Percentiles rank a stretch among this genome's conserved stretches.
Conservation (phyloP, 2,329 filamentous ascomycete genomes). For the Xylaria sp. region DNA sequence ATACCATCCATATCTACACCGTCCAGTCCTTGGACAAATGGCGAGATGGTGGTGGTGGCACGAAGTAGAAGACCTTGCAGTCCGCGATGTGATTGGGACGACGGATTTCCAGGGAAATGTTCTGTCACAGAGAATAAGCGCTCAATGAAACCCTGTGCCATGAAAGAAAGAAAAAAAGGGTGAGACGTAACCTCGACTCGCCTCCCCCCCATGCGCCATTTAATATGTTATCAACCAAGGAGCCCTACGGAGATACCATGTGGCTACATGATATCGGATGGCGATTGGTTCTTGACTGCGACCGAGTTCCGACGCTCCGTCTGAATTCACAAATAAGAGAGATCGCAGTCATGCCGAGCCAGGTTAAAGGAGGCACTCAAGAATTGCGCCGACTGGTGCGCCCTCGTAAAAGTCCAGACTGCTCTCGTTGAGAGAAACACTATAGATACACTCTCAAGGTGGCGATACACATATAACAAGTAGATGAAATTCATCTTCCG, state of each 20-base stretch:
- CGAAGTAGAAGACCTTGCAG: constrained; percentile 3
- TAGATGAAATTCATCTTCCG: too few relatives aligned
- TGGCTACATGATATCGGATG: constrained; percentile 1
- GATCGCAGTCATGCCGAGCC: too few relatives aligned
- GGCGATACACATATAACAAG: too few relatives aligned
- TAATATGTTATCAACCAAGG: background rate
- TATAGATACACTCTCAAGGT: too few relatives aligned
- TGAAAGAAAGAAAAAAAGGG: constrained; percentile 21
- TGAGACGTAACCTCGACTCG: constrained; percentile 21
- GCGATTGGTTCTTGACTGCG: constrained; percentile 3
- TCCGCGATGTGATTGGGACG: constrained; percentile 15
- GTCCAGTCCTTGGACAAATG: too few relatives aligned
- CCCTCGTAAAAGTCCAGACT: too few relatives aligned
- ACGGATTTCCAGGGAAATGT: constrained; percentile 4
- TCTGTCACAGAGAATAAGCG: constrained; percentile 25
- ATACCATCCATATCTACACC: too few relatives aligned
- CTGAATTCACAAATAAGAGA: background rate
- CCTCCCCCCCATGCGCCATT: constrained; percentile 9
- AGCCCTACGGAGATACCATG: background rate
- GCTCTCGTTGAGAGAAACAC: too few relatives aligned
- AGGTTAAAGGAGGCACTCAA: background rate
- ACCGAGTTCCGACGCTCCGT: background rate
- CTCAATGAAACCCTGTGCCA: constrained; percentile 25
- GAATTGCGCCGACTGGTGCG: background rate
- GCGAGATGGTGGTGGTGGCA: background rate